These are phyloP conservation scores for Gossypium lobatum DNA, from an alignment of 441 rosid species.

Conservation along the genomic window DNA sequence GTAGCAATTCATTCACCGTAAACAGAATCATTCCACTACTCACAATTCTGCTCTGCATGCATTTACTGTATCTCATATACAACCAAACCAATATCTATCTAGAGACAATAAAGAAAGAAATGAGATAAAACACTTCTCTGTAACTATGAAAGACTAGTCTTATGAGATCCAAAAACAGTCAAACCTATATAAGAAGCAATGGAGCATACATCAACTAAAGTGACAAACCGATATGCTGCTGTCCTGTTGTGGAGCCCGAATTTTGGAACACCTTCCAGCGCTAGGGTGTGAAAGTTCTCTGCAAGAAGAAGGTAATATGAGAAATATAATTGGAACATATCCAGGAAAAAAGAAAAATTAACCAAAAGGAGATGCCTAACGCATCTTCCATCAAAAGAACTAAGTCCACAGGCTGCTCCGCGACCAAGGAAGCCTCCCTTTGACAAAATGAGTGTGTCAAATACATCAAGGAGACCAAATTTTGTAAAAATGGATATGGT, in stretches of 20 bases:
- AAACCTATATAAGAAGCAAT: constrained; percentile 8
- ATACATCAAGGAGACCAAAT: background rate
- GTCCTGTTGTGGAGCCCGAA: constrained; percentile 82
- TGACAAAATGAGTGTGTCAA: background rate
- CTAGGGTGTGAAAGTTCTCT: constrained; percentile 90
- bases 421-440: background rate
- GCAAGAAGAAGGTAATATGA: constrained; percentile 18
- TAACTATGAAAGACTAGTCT: background rate
- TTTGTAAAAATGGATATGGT: background rate
- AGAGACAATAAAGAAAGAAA: background rate
- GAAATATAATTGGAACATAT: background rate
- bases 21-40: background rate
- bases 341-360: background rate
- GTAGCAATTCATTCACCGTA: background rate
- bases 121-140: background rate
- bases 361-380: background rate
- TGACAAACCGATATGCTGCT: constrained; percentile 90
- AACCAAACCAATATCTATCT: background rate
- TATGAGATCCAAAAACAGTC: constrained; percentile 8
- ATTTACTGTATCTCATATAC: background rate
- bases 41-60: background rate
- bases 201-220: constrained; percentile 75
- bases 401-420: background rate
- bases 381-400: background rate
- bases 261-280: constrained; percentile 74